Conservation (phyloP, 2,329 filamentous ascomycete genomes). For the Raffaelea ambrosiae region DNA sequence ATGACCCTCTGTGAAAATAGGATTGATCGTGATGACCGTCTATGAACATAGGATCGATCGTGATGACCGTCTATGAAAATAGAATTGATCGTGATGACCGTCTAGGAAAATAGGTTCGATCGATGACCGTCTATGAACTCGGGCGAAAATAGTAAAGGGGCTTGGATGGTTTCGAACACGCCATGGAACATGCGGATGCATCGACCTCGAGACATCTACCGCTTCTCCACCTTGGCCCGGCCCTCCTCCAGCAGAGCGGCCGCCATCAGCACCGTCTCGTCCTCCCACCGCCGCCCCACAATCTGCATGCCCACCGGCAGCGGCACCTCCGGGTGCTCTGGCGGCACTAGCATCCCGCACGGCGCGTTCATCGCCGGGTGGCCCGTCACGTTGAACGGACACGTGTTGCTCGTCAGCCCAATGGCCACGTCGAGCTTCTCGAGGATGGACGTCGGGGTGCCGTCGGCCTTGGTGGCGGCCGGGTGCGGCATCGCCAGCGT, state of each 20-base stretch:
- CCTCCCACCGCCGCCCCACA: constrained; percentile 19
- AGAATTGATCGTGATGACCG: too few relatives aligned
- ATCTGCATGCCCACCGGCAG: constrained; percentile 24
- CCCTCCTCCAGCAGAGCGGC: constrained; percentile 19
- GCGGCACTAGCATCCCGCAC: constrained; percentile 20
- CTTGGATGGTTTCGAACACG: too few relatives aligned
- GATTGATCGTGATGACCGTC: too few relatives aligned
- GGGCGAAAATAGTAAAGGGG: too few relatives aligned
- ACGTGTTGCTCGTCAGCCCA: constrained; percentile 34
- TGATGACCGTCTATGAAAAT: too few relatives aligned
- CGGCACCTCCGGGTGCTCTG: constrained; percentile 10
- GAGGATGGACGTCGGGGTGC: constrained; percentile 17
- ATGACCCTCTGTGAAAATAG: too few relatives aligned
- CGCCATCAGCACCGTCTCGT: constrained; percentile 18
- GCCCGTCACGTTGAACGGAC: constrained; percentile 39
- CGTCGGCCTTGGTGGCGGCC: constrained; percentile 30
- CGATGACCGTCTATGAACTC: too few relatives aligned
- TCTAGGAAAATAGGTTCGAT: too few relatives aligned
- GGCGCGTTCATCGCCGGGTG: constrained; percentile 41
- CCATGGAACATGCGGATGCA: too few relatives aligned
- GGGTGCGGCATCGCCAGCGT: constrained; percentile 31
- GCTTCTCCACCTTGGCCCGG: too few relatives aligned
- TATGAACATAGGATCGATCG: too few relatives aligned
- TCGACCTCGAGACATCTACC: too few relatives aligned
- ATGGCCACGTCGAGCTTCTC: constrained; percentile 35